Base-by-base conservation (phyloP, 2,329 filamentous ascomycete species). In the Elsinoe necatrix region DNA sequence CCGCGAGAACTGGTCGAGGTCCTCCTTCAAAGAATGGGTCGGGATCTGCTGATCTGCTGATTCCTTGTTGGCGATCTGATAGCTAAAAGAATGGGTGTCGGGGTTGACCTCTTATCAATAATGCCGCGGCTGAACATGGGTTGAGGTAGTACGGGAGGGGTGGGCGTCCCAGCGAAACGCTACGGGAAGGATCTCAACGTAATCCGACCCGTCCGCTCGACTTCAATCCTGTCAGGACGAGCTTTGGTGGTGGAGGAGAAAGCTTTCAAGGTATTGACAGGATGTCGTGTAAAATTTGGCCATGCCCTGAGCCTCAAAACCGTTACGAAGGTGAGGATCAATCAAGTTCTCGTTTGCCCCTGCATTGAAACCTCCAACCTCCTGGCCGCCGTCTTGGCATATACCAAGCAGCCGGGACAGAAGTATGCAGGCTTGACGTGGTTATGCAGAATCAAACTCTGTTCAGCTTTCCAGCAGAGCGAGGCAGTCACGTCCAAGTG, bases 161-260 rank as follows among this genome's bases (percentile, higher is more conserved):
- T 25, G 41, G n/a, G 41, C 48, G 48, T 52, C 48, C 48, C 9
- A 31, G 29, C 31, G 29, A 27, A 9, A n/a, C 27, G 43, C 11
- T 12, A 11, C 48, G 48, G 48, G 48, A 52, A 35, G 48, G 48
- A 48, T 37, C 48, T 52, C 48, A 52, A 35, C 45, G 45, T 5
- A 52, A 52, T 35, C 27, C 31, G 48, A 52, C 29, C 48, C 16
- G 16, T n/a, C 39, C 48, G 48, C 31, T 7, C 31, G 29, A 52
- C 31, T 52, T 52, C 48, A 52, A 12, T 18, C 43, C 11, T 48
- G 43, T 11, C 3, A 34, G 20, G 27, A 48, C 1, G 43, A 43
- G 14, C 11, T 12, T 29, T 48, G 43, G 11, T 48, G 12, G 25
- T 29, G 14, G 34, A 37, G 5, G 12, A 6, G 34, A 37, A 11